Evolutionary conservation across 208 protist species (phyloP), one percentile per base, ranked within the genome.

Genomic region (Herpetomonas samuelpessoai): DNA sequence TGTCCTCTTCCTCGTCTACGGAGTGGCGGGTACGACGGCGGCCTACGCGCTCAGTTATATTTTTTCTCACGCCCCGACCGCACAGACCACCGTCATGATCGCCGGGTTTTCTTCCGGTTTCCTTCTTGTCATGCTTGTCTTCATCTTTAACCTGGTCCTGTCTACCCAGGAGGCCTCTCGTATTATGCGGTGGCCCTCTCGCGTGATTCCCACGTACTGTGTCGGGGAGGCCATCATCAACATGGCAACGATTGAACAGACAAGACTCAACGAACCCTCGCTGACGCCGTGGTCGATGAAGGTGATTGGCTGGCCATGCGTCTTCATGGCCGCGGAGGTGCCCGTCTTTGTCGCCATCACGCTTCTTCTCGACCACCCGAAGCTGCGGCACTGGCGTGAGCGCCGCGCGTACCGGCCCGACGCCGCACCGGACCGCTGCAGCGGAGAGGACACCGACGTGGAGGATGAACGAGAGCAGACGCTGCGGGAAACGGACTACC

Each of bases 221-320:
- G 29, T 79, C 26, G 73, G 73, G 6, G 69, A 79, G 48, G 73
- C 71, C 24, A 74, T 79, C 56, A 52, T 79, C 55, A 65, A 64
- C 50, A 27, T 79, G 45, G 39, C 68, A 4, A 45, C 29, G 27
- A 21, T 78, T 6, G 14, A 53, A 21, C n/a, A 39, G 16, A 52
- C 41, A 3, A n/a, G 55, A 25, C 9, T 30, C 16, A 24, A 41
- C 24, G 59, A 47, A 6, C 24, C 27, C 4, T 14, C n/a, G 19
- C 12, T 46, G 38, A n/a, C 24, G 21, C 24, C 26, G 55, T 68
- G 63, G 63, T n/a, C 16, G 7, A 46, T 65, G 41, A 24, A 64
- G 12, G 57, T 75, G 3, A 35, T 64, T 22, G 68, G 68, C 19
- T 60, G 46, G 48, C 27, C 35, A 3, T 56, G 35, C 39, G 38